Percentiles rank a stretch among this genome's conserved stretches.
Evolutionary conservation across 805 yeast species (phyloP).

Genomic region (Ogataea ganodermae): DNA sequence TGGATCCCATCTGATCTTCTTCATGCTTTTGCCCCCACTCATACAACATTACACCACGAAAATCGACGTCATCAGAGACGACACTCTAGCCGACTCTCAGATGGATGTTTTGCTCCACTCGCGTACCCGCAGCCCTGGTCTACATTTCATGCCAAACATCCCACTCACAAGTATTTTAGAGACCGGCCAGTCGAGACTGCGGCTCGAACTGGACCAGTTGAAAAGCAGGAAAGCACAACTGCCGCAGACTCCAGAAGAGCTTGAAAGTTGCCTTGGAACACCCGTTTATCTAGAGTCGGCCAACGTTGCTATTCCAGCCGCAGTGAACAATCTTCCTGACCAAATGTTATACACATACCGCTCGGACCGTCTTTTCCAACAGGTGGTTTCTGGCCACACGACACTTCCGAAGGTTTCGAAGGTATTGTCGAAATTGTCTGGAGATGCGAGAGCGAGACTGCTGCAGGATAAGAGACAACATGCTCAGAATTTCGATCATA

Average conservation of each 20-base stretch:
- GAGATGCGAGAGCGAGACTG: background rate
- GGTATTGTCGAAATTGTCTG: background rate
- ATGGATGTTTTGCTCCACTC: conserved; percentile 8
- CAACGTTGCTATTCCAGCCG: conserved; percentile 15
- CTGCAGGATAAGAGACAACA: too few relatives aligned
- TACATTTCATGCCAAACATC: background rate
- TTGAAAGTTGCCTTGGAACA: conserved; percentile 19
- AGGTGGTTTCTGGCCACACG: conserved; percentile 1
- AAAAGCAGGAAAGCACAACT: background rate
- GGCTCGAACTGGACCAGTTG: background rate
- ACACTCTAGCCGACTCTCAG: conserved; percentile 22
- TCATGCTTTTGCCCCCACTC: conserved; percentile 32
- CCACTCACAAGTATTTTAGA: background rate
- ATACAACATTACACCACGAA: conserved; percentile 31
- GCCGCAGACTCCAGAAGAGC: conserved; percentile 26
- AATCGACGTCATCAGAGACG: conserved; percentile 34
- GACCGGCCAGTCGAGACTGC: background rate
- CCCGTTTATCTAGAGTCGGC: conserved; percentile 16
- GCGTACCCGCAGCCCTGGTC: background rate
- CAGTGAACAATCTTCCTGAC: conserved; percentile 9
- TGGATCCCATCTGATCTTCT: conserved; percentile 35
- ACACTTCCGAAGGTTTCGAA: background rate
- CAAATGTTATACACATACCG: background rate
- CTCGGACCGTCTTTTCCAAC: background rate
- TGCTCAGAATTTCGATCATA: too few relatives aligned